Evolutionary conservation across 768 basidiomycete genomes (phyloP).

Genomic region (Tylopilus felleus): DNA sequence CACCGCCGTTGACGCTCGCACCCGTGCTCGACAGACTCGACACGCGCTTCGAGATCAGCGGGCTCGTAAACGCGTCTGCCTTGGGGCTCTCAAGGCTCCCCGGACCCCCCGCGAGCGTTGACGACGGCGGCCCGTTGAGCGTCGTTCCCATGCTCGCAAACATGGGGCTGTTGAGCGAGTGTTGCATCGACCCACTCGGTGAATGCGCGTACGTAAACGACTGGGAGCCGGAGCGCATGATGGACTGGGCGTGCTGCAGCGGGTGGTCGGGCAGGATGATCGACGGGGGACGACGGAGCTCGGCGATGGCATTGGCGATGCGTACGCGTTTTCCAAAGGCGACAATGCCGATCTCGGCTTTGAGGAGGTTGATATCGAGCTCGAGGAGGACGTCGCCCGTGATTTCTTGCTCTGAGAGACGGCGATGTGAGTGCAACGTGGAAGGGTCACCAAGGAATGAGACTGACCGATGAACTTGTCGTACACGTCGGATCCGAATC

Average conservation of each 20-base stretch:
- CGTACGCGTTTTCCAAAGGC: conserved; percentile 94
- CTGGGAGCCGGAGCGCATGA: conserved; percentile 26
- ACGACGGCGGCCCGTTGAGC: conserved; percentile 17
- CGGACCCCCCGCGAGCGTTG: conserved; percentile 18
- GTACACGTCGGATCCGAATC: conserved; percentile 80
- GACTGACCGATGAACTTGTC: conserved; percentile 80
- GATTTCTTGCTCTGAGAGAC: conserved; percentile 87
- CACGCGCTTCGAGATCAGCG: conserved; percentile 21
- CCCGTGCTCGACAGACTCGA: conserved; percentile 28
- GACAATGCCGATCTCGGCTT: conserved; percentile 87
- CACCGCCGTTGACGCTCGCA: conserved; percentile 25
- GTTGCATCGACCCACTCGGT: conserved; percentile 40
- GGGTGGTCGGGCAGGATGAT: conserved; percentile 49
- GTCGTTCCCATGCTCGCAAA: conserved; percentile 32
- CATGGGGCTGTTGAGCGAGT: conserved; percentile 43
- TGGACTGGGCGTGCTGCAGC: conserved; percentile 32
- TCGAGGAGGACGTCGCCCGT: conserved; percentile 96
- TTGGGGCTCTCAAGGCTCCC: conserved; percentile 35
- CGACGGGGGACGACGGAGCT: conserved; percentile 73
- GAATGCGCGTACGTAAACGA: conserved; percentile 34
- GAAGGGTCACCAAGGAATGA: not conserved
- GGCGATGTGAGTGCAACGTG: not conserved
- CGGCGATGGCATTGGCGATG: conserved; percentile 88
- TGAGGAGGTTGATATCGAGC: conserved; percentile 87
- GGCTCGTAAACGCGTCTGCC: conserved; percentile 15